phyloP scores from a whole-genome alignment of 1,284 basidiomycete species.

The Ganoderma lucidum region DNA sequence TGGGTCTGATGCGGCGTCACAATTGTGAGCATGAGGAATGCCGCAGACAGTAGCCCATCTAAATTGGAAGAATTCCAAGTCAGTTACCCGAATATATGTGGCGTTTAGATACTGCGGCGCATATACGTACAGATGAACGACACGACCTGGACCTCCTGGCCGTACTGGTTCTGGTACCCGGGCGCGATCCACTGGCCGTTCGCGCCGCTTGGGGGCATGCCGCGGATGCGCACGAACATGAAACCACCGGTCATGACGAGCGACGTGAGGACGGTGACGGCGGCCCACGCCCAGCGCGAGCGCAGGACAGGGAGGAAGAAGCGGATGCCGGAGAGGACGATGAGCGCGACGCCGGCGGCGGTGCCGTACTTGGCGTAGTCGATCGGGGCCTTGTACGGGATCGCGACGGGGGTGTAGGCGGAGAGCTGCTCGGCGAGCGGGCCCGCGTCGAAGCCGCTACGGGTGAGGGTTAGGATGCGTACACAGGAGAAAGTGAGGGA shows the following conservation, averaged over 20 bases:
- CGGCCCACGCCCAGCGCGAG: slow-evolving; percentile 85
- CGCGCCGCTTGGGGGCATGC: slow-evolving; percentile 74
- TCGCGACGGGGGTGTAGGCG: slow-evolving; percentile 71
- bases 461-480: not conserved
- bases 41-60: slow-evolving; percentile 88
- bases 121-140: slow-evolving; percentile 81
- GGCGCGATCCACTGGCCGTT: slow-evolving; percentile 84
- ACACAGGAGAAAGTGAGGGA: not conserved
- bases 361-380: slow-evolving; percentile 69
- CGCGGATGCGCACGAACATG: slow-evolving; percentile 97
- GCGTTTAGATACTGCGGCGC: not conserved
- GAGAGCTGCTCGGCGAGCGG: slow-evolving; percentile 83
- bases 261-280: slow-evolving; percentile 67
- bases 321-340: slow-evolving; percentile 58
- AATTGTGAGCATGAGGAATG: slow-evolving; percentile 85
- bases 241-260: slow-evolving; percentile 90
- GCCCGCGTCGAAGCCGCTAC: slow-evolving; percentile 82
- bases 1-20: slow-evolving; percentile 85
- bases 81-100: not conserved
- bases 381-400: slow-evolving; percentile 79
- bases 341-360: slow-evolving; percentile 50
- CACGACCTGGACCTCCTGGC: slow-evolving; percentile 92
- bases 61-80: not conserved
- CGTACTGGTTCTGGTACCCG: slow-evolving; percentile 92
- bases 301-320: slow-evolving; percentile 75